phyloP scores from a whole-genome alignment of 2,329 filamentous ascomycete genomes.

The Fusarium begoniae region DNA sequence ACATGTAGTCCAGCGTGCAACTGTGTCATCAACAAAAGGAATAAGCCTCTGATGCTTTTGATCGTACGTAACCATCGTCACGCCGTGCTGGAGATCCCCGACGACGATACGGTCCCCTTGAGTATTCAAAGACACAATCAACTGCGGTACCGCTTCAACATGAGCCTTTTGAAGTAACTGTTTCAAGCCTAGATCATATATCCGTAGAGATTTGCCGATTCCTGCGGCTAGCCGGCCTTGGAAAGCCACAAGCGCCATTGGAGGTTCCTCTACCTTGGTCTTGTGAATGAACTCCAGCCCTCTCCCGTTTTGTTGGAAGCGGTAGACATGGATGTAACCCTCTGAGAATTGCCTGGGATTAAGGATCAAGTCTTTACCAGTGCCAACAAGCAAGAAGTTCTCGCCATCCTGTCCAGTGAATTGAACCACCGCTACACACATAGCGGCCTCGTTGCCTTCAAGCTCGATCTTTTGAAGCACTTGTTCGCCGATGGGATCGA shows the following conservation, averaged over 20 bases:
- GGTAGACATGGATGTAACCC: conserved; percentile 92
- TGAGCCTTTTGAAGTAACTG: conserved; percentile 93
- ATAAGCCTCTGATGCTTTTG: conserved; percentile 89
- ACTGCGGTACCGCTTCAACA: conserved; percentile 77
- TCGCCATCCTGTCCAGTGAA: conserved; percentile 91
- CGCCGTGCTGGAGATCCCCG: conserved; percentile 89
- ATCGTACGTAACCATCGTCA: conserved; percentile 94
- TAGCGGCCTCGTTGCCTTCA: conserved; percentile 88
- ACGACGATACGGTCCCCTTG: conserved; percentile 92
- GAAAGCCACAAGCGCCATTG: conserved; percentile 85
- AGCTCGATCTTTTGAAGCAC: conserved; percentile 84
- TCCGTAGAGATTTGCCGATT: conserved; percentile 79
- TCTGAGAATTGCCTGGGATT: conserved; percentile 78
- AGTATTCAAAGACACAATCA: conserved; percentile 86
- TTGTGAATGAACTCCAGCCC: conserved; percentile 96
- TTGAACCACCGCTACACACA: conserved; percentile 82
- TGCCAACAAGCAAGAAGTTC: conserved; percentile 93
- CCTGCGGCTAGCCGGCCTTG: conserved; percentile 88
- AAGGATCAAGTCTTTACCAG: conserved; percentile 86
- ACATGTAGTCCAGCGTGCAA: conserved; percentile 90
- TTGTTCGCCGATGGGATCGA: conserved; percentile 80
- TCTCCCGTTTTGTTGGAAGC: conserved; percentile 83
- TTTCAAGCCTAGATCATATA: conserved; percentile 93
- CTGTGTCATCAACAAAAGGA: conserved; percentile 89
- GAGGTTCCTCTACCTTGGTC: conserved; percentile 88